Conservation (phyloP, 495 filamentous ascomycete genomes). For the Geoglossum glabrum region DNA sequence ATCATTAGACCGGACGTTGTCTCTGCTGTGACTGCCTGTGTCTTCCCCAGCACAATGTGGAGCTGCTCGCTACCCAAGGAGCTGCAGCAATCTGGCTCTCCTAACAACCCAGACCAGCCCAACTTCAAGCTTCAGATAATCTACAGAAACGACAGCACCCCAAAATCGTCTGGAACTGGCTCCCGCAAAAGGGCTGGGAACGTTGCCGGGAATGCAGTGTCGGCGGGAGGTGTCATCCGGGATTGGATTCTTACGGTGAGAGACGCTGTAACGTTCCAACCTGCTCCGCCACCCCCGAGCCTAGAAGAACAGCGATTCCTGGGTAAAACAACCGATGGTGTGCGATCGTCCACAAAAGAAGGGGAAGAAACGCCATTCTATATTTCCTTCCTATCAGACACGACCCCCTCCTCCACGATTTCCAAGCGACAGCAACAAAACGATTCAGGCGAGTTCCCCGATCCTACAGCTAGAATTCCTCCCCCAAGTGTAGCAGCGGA, state of each 20-base stretch:
- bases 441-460: conserved; percentile 18
- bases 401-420: conserved; percentile 14
- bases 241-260: not conserved
- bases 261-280: conserved; percentile 9
- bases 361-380: conserved; percentile 55
- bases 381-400: conserved; percentile 26
- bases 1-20: conserved; percentile 44
- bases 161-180: conserved; percentile 14
- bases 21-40: conserved; percentile 38
- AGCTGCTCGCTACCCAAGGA: conserved; percentile 66
- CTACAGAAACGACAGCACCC: conserved; percentile 38
- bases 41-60: conserved; percentile 52
- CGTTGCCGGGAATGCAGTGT: conserved; percentile 15
- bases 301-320: conserved; percentile 54
- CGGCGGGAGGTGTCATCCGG: conserved; percentile 17
- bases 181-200: conserved; percentile 10
- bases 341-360: conserved; percentile 33
- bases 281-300: conserved; percentile 43
- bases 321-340: conserved; percentile 62
- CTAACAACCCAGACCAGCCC: conserved; percentile 42
- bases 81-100: conserved; percentile 35
- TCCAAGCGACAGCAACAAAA: conserved; percentile 1
- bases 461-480: conserved; percentile 35
- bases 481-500: conserved; percentile 37
- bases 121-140: conserved; percentile 63